Percentiles rank a stretch among this genome's conserved stretches.
These are phyloP conservation scores for Salinomyces thailandicus DNA, from an alignment of 2,329 filamentous ascomycete species.

Conservation along the genomic window DNA sequence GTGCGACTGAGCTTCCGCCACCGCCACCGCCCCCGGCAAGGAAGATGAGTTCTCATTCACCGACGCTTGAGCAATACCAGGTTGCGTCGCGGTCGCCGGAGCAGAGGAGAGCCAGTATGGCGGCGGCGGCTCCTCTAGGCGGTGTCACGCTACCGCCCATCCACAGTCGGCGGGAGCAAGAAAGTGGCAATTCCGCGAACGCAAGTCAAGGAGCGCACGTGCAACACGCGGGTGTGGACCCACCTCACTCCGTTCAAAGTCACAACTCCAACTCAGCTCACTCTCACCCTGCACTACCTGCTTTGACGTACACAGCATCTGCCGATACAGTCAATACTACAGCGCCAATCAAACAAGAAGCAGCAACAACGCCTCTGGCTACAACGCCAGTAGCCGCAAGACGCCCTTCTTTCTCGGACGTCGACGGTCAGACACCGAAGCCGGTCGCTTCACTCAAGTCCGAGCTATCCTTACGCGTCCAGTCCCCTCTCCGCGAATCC, in stretches of 20 bases:
- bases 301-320: background rate
- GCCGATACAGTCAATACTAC: background rate
- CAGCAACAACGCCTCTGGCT: slow-evolving; percentile 28
- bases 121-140: slow-evolving; percentile 15
- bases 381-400: slow-evolving; percentile 21
- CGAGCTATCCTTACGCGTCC: slow-evolving; percentile 33
- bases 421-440: slow-evolving; percentile 29
- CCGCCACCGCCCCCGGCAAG: slow-evolving; percentile 25
- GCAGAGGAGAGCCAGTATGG: slow-evolving; percentile 28
- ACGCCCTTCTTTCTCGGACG: slow-evolving; percentile 14
- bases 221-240: too few species aligned
- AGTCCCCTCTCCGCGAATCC: slow-evolving; percentile 30
- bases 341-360: slow-evolving; percentile 32
- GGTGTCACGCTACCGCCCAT: slow-evolving; percentile 33
- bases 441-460: slow-evolving; percentile 36
- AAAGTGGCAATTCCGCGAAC: background rate
- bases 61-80: slow-evolving; percentile 39
- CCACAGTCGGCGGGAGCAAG: slow-evolving; percentile 6
- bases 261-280: background rate
- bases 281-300: too few species aligned
- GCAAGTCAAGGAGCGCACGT: background rate
- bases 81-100: slow-evolving; percentile 36
- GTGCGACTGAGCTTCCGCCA: slow-evolving; percentile 27
- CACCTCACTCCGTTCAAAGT: too few species aligned
- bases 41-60: slow-evolving; percentile 34